Evolutionary conservation across 805 yeast genomes (phyloP).

Genomic region (Ogataea populi-albae): DNA sequence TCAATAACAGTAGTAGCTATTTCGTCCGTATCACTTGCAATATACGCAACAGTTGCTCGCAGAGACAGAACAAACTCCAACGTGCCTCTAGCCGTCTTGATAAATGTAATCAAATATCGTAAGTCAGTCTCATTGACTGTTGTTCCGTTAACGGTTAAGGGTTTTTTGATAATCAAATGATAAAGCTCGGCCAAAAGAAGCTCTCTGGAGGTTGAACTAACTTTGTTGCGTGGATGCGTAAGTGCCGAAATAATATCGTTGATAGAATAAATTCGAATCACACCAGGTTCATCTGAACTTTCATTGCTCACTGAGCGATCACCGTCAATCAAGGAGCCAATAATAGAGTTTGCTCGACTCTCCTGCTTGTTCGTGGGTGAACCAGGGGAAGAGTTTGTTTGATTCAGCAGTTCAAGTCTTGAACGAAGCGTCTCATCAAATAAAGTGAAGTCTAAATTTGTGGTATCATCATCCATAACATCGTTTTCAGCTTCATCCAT

Average conservation of each 20-base stretch:
- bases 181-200: constrained; percentile 49
- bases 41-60: constrained; percentile 41
- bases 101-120: constrained; percentile 35
- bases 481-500: constrained; percentile 13
- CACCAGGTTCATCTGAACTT: constrained; percentile 7
- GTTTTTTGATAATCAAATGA: constrained; percentile 43
- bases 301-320: constrained; percentile 11
- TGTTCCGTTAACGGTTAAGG: constrained; percentile 23
- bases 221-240: constrained; percentile 39
- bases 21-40: constrained; percentile 50
- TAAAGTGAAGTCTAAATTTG: constrained; percentile 17
- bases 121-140: constrained; percentile 38
- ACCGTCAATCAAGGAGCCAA: constrained; percentile 21
- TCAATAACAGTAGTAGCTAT: constrained; percentile 37
- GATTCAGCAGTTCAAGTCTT: constrained; percentile 10
- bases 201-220: constrained; percentile 47
- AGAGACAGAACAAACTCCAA: constrained; percentile 40
- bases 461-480: constrained; percentile 22
- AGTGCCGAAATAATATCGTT: constrained; percentile 46
- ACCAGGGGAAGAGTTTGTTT: constrained; percentile 2
- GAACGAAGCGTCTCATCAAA: constrained; percentile 23
- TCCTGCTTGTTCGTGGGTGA: constrained; percentile 19
- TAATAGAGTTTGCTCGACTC: constrained; percentile 27
- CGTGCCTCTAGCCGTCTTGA: constrained; percentile 23
- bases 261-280: constrained; percentile 31